Evolutionary conservation across 2,329 filamentous ascomycete species (phyloP).

Genomic region (Fusarium piperis): DNA sequence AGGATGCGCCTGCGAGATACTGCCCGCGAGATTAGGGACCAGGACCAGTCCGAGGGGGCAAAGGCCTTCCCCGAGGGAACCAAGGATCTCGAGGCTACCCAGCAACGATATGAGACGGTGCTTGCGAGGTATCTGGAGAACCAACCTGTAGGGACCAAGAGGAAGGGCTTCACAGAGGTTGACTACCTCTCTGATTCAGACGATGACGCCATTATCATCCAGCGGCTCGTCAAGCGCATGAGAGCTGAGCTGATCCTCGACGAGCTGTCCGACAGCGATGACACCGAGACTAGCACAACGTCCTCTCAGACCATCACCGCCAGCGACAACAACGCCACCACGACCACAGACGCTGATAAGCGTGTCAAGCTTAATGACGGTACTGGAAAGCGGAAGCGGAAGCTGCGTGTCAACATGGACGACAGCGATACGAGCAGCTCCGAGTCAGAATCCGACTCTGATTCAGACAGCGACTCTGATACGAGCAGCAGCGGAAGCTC

Average conservation of each 20-base stretch:
- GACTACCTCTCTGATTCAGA: conserved; percentile 61
- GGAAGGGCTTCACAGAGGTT: conserved; percentile 63
- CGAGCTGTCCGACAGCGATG: conserved; percentile 62
- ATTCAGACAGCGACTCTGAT: conserved; percentile 46
- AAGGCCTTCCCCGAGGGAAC: conserved; percentile 61
- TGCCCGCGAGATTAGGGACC: conserved; percentile 69
- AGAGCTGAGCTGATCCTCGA: conserved; percentile 67
- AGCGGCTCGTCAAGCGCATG: conserved; percentile 69
- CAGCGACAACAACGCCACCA: conserved; percentile 41
- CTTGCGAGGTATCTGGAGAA: conserved; percentile 58
- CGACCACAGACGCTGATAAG: conserved; percentile 49
- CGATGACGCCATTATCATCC: conserved; percentile 61
- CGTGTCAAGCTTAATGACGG: conserved; percentile 57
- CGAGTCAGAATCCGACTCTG: conserved; percentile 47
- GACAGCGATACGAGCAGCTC: conserved; percentile 53
- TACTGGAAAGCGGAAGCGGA: conserved; percentile 61
- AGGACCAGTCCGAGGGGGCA: conserved; percentile 62
- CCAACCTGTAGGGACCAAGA: conserved; percentile 50
- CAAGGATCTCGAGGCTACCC: conserved; percentile 59
- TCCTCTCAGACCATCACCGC: conserved; percentile 44
- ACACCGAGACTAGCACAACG: conserved; percentile 48
- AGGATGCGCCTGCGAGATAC: conserved; percentile 74
- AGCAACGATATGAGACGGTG: conserved; percentile 64
- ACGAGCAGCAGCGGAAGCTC: conserved; percentile 51
- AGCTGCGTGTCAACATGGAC: conserved; percentile 59